These are phyloP conservation scores for Urtica urens DNA, from an alignment of 306 rosid species.

Conservation along the genomic window DNA sequence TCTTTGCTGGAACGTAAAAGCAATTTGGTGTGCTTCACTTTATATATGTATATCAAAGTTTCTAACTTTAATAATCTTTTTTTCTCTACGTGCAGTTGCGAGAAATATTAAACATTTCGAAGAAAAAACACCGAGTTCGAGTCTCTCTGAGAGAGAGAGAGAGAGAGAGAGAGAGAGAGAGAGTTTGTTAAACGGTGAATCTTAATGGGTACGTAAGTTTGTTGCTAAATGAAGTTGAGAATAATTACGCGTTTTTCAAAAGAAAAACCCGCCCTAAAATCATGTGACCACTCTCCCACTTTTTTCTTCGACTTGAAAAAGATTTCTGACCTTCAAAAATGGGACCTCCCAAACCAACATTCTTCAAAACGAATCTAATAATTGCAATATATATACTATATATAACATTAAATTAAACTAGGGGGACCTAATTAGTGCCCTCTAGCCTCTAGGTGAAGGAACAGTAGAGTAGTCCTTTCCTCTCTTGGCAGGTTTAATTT, in stretches of 20 bases:
- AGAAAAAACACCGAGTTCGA: neutral
- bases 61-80: neutral
- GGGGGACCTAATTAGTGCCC: slow-evolving; percentile 6
- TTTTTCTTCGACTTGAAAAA: slow-evolving; percentile 34
- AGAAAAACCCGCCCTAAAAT: slow-evolving; percentile 41
- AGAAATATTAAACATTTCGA: slow-evolving; percentile 1
- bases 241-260: slow-evolving; percentile 43
- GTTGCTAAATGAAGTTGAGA: slow-evolving; percentile 20
- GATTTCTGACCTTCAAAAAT: slow-evolving; percentile 17
- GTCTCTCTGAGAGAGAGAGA: slow-evolving; percentile 10
- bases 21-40: neutral
- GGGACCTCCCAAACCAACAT: slow-evolving; percentile 12
- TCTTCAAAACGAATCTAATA: neutral
- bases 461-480: neutral
- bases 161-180: slow-evolving; percentile 34
- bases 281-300: slow-evolving; percentile 68
- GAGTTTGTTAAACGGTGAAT: slow-evolving; percentile 33
- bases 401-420: neutral
- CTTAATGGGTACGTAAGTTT: slow-evolving; percentile 70
- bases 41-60: neutral
- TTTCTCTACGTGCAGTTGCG: neutral
- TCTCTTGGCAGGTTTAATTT: too few relatives aligned
- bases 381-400: too few relatives aligned
- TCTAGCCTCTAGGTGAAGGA: neutral
- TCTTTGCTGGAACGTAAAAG: neutral